These are phyloP conservation scores for Fagopyrum homotropicum DNA, from an alignment of 148 eudicot genomes.

Conservation along the genomic window DNA sequence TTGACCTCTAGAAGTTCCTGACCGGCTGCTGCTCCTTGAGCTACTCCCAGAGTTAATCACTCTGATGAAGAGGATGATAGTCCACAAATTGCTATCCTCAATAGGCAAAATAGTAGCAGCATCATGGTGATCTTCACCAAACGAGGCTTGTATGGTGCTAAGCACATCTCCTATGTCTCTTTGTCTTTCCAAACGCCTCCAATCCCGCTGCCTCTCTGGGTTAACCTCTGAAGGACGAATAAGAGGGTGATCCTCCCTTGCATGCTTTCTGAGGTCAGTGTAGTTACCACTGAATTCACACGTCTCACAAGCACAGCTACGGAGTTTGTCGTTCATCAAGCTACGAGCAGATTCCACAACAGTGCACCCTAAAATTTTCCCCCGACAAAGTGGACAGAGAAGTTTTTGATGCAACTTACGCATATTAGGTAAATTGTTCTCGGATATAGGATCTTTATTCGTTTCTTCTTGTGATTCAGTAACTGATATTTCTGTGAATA, in stretches of 20 bases:
- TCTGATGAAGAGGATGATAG: constrained; percentile 55
- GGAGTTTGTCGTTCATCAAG: constrained; percentile 67
- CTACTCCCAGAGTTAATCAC: constrained; percentile 39
- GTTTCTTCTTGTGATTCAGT: constrained; percentile 28
- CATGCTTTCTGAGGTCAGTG: constrained; percentile 75
- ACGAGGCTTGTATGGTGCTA: constrained; percentile 64
- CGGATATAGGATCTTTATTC: constrained; percentile 26
- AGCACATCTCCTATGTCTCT: constrained; percentile 78
- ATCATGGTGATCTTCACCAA: constrained; percentile 51
- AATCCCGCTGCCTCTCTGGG: constrained; percentile 65
- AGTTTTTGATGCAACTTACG: constrained; percentile 40
- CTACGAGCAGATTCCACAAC: constrained; percentile 73
- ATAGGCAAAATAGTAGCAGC: constrained; percentile 37
- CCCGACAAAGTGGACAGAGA: constrained; percentile 86
- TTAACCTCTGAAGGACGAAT: constrained; percentile 75
- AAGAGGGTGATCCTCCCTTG: constrained; percentile 65
- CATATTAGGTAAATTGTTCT: constrained; percentile 32
- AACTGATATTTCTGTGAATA: constrained; percentile 21
- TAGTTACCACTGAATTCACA: constrained; percentile 77
- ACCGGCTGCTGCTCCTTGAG: constrained; percentile 51
- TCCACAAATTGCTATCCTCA: constrained; percentile 56
- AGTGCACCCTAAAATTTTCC: constrained; percentile 63
- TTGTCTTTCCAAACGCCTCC: constrained; percentile 83
- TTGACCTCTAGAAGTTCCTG: constrained; percentile 46
- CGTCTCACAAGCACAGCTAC: constrained; percentile 82